Conservation (phyloP, 257 asterid genomes). For the Cruciata laevipes region DNA sequence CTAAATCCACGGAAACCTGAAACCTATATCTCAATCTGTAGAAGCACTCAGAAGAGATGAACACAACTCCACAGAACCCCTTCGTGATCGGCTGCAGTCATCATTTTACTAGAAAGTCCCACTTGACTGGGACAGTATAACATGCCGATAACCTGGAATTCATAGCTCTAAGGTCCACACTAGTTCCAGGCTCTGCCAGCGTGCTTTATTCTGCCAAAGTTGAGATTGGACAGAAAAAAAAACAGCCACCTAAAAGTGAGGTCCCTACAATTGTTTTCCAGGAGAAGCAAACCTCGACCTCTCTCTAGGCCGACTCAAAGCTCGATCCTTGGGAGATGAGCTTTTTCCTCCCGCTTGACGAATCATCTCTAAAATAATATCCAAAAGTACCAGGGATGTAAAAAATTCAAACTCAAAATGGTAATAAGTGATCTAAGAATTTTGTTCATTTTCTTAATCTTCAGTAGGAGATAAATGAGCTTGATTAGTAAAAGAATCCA, state of each 20-base stretch:
- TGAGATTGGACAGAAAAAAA: conserved; percentile 8
- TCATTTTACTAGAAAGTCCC: conserved; percentile 2
- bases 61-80: conserved; percentile 3
- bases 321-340: conserved; percentile 43
- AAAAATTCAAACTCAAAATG: not conserved
- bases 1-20: conserved; percentile 9
- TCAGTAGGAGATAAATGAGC: not conserved
- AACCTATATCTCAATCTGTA: conserved; percentile 1
- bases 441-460: not conserved
- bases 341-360: conserved; percentile 38
- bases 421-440: not conserved
- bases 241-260: conserved; percentile 16
- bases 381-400: not conserved
- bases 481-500: not conserved
- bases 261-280: conserved; percentile 21
- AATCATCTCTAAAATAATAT: conserved; percentile 29
- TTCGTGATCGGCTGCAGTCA: conserved; percentile 2
- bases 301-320: conserved; percentile 28
- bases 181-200: conserved; percentile 3
- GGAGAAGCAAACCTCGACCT: conserved; percentile 42
- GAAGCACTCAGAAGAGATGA: not conserved
- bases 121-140: not conserved
- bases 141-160: conserved; percentile 3
- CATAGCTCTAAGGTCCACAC: not conserved
- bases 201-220: conserved; percentile 6